Base-by-base conservation (phyloP, 208 protist species). In the Wallacemonas rigidus region DNA sequence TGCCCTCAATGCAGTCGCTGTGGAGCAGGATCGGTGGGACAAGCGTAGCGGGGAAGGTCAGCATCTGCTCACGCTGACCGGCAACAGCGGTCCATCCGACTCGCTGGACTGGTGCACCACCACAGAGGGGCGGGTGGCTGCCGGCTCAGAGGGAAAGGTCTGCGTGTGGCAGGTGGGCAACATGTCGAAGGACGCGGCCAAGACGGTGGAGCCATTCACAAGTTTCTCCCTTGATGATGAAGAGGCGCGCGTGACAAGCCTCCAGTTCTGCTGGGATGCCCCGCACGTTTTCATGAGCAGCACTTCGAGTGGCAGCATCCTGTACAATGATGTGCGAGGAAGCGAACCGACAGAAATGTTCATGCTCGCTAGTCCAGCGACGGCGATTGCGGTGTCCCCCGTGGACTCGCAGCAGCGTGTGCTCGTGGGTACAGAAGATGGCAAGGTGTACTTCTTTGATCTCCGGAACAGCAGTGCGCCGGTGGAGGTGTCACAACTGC, bases 1-100 rank as follows among this genome's bases (percentile, higher is more conserved):
- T 3, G 82, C 83, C 14, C 79, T 95, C 15, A 81, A 90, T 64
- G 86, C 87, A 4, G 82, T 94, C 17, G 79, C 77, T 41, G 69
- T 71, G 8, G 89, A 96, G 80, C 93, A 97, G 68, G 87, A 95
- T 67, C 75, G 85, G 15, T 97, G 91, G 90, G 93, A 97, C 65
- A 67, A 76, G 26, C 82, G 89, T 36, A 83, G 74, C 44, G 91
- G 91, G 7, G 80, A 81, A 36, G 93, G 91, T 3, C 93, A 97
- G 80, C 93, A 97, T 72, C 72, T 94, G 35, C 86, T 97, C 11
- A 87, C 79, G 15, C 76, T 95, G 45, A 47, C 60, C 1, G 92
- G 90, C 57, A 74, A 77, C 56, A 80, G 67, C 38, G 88, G 88
- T 2, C 15, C 72, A 4, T 92, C 86, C 56, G 86, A 90, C 71